phyloP scores from a whole-genome alignment of 345 rosid species.

The Chamaenerion angustifolium region DNA sequence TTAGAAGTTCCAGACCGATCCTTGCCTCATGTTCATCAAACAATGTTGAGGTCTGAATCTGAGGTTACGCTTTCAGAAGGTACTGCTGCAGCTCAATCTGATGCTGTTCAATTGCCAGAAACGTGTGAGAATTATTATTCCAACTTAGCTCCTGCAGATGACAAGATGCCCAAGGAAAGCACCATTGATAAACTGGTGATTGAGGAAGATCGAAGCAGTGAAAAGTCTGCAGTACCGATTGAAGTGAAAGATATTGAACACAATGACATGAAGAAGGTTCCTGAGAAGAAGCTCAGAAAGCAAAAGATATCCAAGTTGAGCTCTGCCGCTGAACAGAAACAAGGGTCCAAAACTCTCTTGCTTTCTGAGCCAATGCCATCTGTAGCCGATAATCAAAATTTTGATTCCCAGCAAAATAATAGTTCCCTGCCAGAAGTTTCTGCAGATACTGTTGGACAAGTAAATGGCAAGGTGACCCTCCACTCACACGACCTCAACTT shows the following conservation, averaged over 20 bases:
- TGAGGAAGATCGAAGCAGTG: slow-evolving; percentile 23
- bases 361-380: no score
- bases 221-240: slow-evolving; percentile 17
- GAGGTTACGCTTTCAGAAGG: slow-evolving; percentile 16
- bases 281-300: slow-evolving; percentile 79
- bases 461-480: slow-evolving; percentile 28
- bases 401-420: slow-evolving; percentile 21
- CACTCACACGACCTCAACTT: slow-evolving; percentile 11
- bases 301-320: slow-evolving; percentile 49
- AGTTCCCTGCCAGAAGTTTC: slow-evolving; percentile 14
- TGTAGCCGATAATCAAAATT: slow-evolving; percentile 16
- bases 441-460: slow-evolving; percentile 19
- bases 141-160: slow-evolving; percentile 10
- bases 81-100: slow-evolving; percentile 15
- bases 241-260: slow-evolving; percentile 40
- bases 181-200: slow-evolving; percentile 13
- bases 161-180: slow-evolving; percentile 15
- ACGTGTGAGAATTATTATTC: slow-evolving; percentile 19
- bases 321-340: slow-evolving; percentile 35
- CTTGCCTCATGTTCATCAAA: slow-evolving; percentile 18
- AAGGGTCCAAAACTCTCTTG: no score
- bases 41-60: slow-evolving; percentile 16
- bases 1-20: slow-evolving; percentile 19
- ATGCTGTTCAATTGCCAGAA: slow-evolving; percentile 12
- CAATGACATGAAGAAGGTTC: slow-evolving; percentile 42